phyloP scores from a whole-genome alignment of 176 grass and related monocot genomes.

The Thalia dealbata region DNA sequence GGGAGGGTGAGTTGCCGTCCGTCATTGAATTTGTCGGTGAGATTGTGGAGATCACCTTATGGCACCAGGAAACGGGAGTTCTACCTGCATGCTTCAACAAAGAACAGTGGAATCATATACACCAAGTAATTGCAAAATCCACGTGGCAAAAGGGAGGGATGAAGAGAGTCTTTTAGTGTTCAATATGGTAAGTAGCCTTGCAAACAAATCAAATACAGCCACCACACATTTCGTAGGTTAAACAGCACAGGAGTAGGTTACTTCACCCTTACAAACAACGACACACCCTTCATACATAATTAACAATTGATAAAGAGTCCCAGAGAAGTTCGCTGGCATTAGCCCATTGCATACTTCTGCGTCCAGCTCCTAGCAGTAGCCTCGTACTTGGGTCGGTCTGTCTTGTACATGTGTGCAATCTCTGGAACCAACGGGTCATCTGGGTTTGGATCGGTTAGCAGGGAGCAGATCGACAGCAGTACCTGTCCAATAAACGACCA shows the following conservation, averaged over 20 bases:
- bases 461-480: background rate
- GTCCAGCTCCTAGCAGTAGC: background rate
- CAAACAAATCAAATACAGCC: background rate
- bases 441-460: background rate
- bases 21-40: too few relatives aligned
- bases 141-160: background rate
- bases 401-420: background rate
- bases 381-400: background rate
- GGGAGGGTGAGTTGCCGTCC: too few relatives aligned
- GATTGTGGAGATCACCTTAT: too few relatives aligned
- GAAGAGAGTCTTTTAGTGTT: background rate
- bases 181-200: background rate
- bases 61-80: too few relatives aligned
- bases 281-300: background rate
- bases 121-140: background rate
- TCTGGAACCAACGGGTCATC: background rate
- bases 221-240: background rate
- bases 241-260: background rate
- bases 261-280: background rate
- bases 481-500: background rate
- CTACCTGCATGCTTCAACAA: too few relatives aligned
- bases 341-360: background rate
- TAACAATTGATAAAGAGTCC: background rate
- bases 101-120: too few relatives aligned
- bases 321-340: background rate